Evolutionary conservation across 352 stramenopile genomes (phyloP), one percentile per base, ranked within the genome.

Genomic region (Phytophthora pisi): DNA sequence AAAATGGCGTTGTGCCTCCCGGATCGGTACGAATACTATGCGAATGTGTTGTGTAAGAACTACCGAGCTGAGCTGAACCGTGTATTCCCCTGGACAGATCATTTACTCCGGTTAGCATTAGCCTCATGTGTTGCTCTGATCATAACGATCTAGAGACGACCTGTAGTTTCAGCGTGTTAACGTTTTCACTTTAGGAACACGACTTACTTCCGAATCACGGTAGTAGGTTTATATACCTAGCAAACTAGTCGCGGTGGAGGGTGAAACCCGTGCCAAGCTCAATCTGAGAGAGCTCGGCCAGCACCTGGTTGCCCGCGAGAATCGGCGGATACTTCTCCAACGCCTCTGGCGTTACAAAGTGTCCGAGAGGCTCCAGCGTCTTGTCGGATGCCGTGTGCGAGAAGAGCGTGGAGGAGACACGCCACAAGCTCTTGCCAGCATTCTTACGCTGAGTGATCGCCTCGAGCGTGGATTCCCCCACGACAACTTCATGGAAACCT

Each of bases 401-500:
- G 70, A 98, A 98, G 24, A 95, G 91, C 47, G 93, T 98, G 24
- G 86, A 97, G 4, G 88, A 97, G 28, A 98, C 92, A 49, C 93
- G 84, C 93, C 93, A 98, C 24, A 97, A 73, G 42, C 83, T 92
- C 68, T 94, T 84, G 51, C 82, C 84, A 16, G 74, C 75, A 3
- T 65, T 72, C 61, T 93, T 96, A 26, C 83, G 78, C 54, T 83
- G 56, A n/a, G 76, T 71, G 31, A 97, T 97, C 6, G 77, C 75
- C 20, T 91, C 65, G 1, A 91, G 57, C 16, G 92, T 97, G n/a
- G 79, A 67, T 10, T 95, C 75, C 8, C 78, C 82, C 30, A 97
- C 78, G 23, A 96, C 80, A 38, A 98, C 92, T 80, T 98, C 93
- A 64, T 98, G 93, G 74, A 98, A 98, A 18, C 93, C 93, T 15